Percentiles rank a stretch among this genome's conserved stretches.
Conservation (phyloP, 768 basidiomycete species). For the Pisolithus microcarpus region DNA sequence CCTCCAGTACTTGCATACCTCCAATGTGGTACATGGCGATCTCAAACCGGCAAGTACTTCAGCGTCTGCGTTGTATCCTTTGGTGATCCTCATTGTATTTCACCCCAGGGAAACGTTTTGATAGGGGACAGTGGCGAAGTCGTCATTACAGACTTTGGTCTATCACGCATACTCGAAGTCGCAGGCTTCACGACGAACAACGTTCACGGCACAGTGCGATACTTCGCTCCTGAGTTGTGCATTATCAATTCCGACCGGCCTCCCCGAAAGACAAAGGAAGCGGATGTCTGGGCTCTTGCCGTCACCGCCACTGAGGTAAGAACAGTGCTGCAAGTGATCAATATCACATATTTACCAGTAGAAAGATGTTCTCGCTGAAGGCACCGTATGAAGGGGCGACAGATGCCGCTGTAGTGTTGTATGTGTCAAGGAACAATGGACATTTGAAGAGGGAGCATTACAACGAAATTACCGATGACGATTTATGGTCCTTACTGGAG, state of each 20-base stretch:
- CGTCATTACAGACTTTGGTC: conserved; percentile 33
- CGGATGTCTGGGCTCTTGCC: conserved; percentile 33
- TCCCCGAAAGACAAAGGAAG: conserved; percentile 17
- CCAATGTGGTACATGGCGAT: conserved; percentile 29
- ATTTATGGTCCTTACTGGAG: conserved; percentile 14
- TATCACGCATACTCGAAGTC: conserved; percentile 30
- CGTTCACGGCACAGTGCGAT: conserved; percentile 30
- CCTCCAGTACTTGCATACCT: conserved; percentile 18
- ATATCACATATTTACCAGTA: too few relatives aligned
- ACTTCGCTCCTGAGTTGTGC: conserved; percentile 34
- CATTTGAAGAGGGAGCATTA: conserved; percentile 16
- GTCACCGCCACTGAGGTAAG: conserved; percentile 32
- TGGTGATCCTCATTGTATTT: background rate
- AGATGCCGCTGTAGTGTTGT: conserved; percentile 15
- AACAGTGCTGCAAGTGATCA: background rate
- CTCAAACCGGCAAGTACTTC: conserved; percentile 28
- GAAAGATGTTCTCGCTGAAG: conserved; percentile 19
- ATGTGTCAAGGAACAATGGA: conserved; percentile 7
- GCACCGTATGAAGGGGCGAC: conserved; percentile 13
- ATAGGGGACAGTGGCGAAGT: conserved; percentile 27
- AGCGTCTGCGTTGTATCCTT: background rate
- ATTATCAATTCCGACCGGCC: conserved; percentile 4
- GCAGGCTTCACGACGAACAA: conserved; percentile 31
- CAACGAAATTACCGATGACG: conserved; percentile 11
- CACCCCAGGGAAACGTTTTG: conserved; percentile 30